Conservation (phyloP, 768 basidiomycete genomes). For the Boletellus emodensis region DNA sequence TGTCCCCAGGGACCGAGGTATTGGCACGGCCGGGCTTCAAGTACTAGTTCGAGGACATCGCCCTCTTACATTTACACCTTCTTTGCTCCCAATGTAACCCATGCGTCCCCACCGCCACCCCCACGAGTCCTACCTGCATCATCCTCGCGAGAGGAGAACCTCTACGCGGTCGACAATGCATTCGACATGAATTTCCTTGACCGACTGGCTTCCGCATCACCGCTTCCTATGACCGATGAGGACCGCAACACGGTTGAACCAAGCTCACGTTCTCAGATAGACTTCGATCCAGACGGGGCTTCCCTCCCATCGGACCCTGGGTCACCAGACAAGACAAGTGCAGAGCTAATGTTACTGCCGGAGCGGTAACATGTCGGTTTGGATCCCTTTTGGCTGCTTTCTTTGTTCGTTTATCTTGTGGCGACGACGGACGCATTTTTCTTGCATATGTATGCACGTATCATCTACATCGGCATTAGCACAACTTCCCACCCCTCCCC, state of each 20-base stretch:
- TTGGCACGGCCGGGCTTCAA: conserved; percentile 33
- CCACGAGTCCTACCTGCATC: background rate
- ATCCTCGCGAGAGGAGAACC: conserved; percentile 16
- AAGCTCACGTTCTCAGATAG: conserved; percentile 11
- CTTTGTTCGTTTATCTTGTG: conserved; percentile 8
- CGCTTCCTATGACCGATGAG: conserved; percentile 33
- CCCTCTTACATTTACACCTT: conserved; percentile 41
- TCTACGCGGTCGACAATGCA: conserved; percentile 21
- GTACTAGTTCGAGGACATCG: conserved; percentile 13
- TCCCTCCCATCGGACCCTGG: conserved; percentile 35
- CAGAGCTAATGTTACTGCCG: conserved; percentile 40
- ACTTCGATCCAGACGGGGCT: conserved; percentile 46
- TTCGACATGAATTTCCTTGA: conserved; percentile 40
- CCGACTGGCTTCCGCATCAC: conserved; percentile 36
- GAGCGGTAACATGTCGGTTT: conserved; percentile 34
- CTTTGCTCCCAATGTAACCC: conserved; percentile 43
- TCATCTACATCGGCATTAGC: conserved; percentile 11
- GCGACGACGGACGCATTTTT: conserved; percentile 20
- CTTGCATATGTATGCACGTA: conserved; percentile 18
- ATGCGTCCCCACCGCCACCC: conserved; percentile 20
- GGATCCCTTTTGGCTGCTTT: background rate
- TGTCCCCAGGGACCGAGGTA: conserved; percentile 42
- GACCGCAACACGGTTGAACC: conserved; percentile 21
- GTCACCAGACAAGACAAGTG: conserved; percentile 40
- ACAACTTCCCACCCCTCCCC: background rate